A percentile compares a stretch with the other conserved stretches of the same genome.
These are phyloP conservation scores for Chrysosporium queenslandicum DNA, from an alignment of 2,329 filamentous ascomycete genomes.

Conservation along the genomic window DNA sequence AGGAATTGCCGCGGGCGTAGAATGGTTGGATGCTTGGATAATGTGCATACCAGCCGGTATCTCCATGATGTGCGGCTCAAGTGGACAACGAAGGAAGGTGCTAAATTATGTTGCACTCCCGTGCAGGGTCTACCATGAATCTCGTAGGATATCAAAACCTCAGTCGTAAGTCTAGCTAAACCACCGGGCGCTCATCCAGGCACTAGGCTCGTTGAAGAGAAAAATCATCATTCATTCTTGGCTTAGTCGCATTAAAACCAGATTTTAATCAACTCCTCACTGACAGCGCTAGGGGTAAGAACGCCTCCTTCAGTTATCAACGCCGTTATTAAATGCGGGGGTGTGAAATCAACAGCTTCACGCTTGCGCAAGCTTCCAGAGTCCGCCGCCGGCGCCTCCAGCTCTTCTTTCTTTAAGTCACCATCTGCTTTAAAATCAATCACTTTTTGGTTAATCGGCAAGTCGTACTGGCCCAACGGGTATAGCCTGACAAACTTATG, in stretches of 20 bases:
- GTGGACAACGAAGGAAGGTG: too few relatives aligned
- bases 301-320: slow-evolving; percentile 57
- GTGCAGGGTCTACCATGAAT: too few relatives aligned
- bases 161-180: too few relatives aligned
- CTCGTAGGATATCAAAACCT: too few relatives aligned
- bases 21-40: too few relatives aligned
- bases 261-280: slow-evolving; percentile 58
- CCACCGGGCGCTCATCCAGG: too few relatives aligned
- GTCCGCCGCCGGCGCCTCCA: neutral
- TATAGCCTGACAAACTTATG: slow-evolving; percentile 93
- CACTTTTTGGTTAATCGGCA: slow-evolving; percentile 69
- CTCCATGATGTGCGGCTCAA: too few relatives aligned
- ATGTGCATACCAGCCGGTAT: too few relatives aligned
- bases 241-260: slow-evolving; percentile 32
- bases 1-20: too few relatives aligned
- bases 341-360: slow-evolving; percentile 41
- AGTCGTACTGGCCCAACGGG: slow-evolving; percentile 68
- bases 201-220: neutral
- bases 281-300: slow-evolving; percentile 54
- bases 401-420: slow-evolving; percentile 22
- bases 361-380: slow-evolving; percentile 7
- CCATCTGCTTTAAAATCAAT: slow-evolving; percentile 59
- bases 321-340: slow-evolving; percentile 52
- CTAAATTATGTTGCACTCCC: too few relatives aligned
- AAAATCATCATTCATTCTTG: neutral